Conservation (phyloP, 2,329 filamentous ascomycete species). For the Aspergillus aculeatinus region DNA sequence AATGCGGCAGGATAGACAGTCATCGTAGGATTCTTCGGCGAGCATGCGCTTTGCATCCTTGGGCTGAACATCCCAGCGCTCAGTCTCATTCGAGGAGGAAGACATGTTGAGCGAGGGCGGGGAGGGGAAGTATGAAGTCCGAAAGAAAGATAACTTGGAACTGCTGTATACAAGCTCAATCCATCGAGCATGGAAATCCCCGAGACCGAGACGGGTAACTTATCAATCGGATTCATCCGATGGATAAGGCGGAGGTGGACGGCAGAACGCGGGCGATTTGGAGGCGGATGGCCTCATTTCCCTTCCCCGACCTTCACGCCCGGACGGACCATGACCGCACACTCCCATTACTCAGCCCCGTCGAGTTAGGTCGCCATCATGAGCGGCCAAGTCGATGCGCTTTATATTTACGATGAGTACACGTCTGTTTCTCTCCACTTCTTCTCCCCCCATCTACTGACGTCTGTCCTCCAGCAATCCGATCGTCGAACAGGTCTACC, state of each 20-base stretch:
- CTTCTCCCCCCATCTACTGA: conserved; percentile 14
- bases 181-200: background rate
- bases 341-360: background rate
- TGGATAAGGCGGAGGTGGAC: conserved; percentile 27
- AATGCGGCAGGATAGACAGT: conserved; percentile 70
- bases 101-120: background rate
- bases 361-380: conserved; percentile 52
- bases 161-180: no score
- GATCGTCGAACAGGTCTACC: conserved; percentile 86
- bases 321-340: background rate
- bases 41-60: conserved; percentile 62
- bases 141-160: background rate
- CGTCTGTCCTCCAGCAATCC: conserved; percentile 61
- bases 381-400: conserved; percentile 86
- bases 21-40: conserved; percentile 46
- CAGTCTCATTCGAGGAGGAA: conserved; percentile 43
- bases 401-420: conserved; percentile 96
- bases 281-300: background rate
- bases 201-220: background rate
- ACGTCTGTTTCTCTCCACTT: conserved; percentile 58
- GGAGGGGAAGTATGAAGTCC: background rate
- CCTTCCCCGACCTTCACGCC: conserved; percentile 6
- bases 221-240: background rate
- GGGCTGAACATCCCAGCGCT: conserved; percentile 51
- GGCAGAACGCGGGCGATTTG: conserved; percentile 32